Percentiles rank a stretch among this genome's conserved stretches.
Conservation (phyloP, 2,329 filamentous ascomycete species). For the Hypoxylon sp. region DNA sequence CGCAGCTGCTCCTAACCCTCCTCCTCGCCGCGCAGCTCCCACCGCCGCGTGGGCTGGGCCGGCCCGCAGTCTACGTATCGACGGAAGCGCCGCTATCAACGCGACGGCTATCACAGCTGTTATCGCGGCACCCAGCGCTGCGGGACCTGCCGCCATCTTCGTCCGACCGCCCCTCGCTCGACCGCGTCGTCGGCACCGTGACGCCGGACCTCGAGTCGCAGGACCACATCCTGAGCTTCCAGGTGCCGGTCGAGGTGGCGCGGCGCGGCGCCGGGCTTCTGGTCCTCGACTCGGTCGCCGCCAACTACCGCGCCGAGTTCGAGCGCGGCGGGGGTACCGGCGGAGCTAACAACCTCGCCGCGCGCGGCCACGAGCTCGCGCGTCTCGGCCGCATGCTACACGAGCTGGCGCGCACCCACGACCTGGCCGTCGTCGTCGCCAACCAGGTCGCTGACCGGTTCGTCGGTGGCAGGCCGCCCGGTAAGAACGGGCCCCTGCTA, state of each 20-base stretch:
- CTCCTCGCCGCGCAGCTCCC: constrained; percentile 86
- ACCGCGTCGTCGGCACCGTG: constrained; percentile 79
- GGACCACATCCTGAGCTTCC: constrained; percentile 92
- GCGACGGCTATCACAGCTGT: constrained; percentile 79
- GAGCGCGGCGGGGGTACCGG: constrained; percentile 59
- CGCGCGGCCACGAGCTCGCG: constrained; percentile 78
- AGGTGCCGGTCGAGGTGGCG: constrained; percentile 84
- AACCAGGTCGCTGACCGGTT: constrained; percentile 97
- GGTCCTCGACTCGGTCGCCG: constrained; percentile 89
- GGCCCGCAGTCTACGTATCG: constrained; percentile 88
- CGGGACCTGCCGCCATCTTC: constrained; percentile 38
- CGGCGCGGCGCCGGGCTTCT: constrained; percentile 81
- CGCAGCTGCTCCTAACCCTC: constrained; percentile 86
- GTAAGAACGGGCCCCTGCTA: constrained; percentile 24
- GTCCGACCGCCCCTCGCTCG: constrained; percentile 69
- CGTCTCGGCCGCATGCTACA: constrained; percentile 79
- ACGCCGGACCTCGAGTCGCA: constrained; percentile 92
- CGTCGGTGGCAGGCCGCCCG: constrained; percentile 36
- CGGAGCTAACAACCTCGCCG: constrained; percentile 67
- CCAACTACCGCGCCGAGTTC: constrained; percentile 94
- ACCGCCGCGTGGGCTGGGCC: constrained; percentile 72
- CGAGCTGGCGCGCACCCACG: constrained; percentile 74
- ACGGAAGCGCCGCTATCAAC: constrained; percentile 90
- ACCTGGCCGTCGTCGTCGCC: constrained; percentile 86
- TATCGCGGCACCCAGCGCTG: constrained; percentile 71